Evolutionary conservation across 2,329 filamentous ascomycete species (phyloP).

Genomic region (Botrytis tulipae): DNA sequence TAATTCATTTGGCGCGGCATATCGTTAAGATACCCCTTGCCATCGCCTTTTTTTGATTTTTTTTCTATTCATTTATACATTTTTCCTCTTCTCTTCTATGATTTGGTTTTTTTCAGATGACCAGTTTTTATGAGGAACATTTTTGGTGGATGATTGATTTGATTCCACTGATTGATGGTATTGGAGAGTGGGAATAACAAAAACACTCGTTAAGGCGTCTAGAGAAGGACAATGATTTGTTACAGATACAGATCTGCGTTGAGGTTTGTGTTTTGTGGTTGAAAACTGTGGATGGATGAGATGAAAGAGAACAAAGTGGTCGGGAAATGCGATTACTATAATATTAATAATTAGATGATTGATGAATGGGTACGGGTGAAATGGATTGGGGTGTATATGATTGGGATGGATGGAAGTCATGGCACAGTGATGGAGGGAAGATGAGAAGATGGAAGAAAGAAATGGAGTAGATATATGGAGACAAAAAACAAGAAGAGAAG

Average conservation of each 20-base stretch:
- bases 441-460: background rate
- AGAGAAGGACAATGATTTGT: slow-evolving; percentile 1
- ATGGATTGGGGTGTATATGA: slow-evolving; percentile 16
- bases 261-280: background rate
- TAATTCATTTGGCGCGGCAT: slow-evolving; percentile 16
- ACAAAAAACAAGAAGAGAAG: background rate
- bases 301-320: background rate
- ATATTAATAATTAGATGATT: slow-evolving; percentile 19
- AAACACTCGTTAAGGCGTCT: slow-evolving; percentile 16
- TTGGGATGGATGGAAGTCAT: background rate
- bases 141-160: slow-evolving; percentile 5
- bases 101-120: slow-evolving; percentile 2
- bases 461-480: slow-evolving; percentile 6
- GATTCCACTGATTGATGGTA: slow-evolving; percentile 7
- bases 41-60: slow-evolving; percentile 11
- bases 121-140: background rate
- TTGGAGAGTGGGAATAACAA: slow-evolving; percentile 3
- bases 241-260: background rate
- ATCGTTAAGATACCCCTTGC: slow-evolving; percentile 22
- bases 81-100: slow-evolving; percentile 6
- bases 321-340: slow-evolving; percentile 1
- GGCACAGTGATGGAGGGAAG: background rate
- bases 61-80: slow-evolving; percentile 7
- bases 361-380: background rate
- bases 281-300: background rate